Evolutionary conservation across 2,329 filamentous ascomycete species (phyloP).

Genomic region (Sarocladium kiliense): DNA sequence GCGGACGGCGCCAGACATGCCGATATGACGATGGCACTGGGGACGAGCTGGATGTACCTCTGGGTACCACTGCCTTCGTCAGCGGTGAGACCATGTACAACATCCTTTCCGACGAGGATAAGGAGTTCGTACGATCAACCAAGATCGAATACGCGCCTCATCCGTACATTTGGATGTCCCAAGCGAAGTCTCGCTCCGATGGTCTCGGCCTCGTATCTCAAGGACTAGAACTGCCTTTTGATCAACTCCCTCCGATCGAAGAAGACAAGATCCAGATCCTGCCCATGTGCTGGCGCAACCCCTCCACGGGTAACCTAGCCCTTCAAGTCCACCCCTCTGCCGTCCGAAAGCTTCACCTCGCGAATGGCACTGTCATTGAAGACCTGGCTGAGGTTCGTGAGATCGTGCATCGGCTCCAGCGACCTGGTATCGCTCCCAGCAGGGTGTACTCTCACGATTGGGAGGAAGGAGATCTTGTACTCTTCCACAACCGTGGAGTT

Average conservation of each 20-base stretch:
- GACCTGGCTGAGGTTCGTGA: slow-evolving; percentile 62
- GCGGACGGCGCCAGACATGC: slow-evolving; percentile 59
- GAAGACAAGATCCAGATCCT: slow-evolving; percentile 63
- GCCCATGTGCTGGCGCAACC: slow-evolving; percentile 75
- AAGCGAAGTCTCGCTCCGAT: slow-evolving; percentile 59
- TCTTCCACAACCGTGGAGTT: slow-evolving; percentile 75
- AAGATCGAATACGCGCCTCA: slow-evolving; percentile 72
- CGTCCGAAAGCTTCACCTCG: slow-evolving; percentile 61
- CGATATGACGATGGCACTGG: slow-evolving; percentile 68
- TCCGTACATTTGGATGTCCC: slow-evolving; percentile 78
- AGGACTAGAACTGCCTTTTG: slow-evolving; percentile 52
- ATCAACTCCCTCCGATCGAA: slow-evolving; percentile 61
- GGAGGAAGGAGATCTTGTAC: slow-evolving; percentile 69
- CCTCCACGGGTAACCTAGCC: slow-evolving; percentile 61
- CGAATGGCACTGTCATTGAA: slow-evolving; percentile 63
- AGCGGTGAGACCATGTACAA: slow-evolving; percentile 69
- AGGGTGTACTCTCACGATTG: slow-evolving; percentile 72
- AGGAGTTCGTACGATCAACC: slow-evolving; percentile 61
- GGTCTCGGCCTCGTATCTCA: slow-evolving; percentile 70
- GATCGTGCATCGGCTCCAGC: slow-evolving; percentile 63
- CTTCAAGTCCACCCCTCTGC: slow-evolving; percentile 72
- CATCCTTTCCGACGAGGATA: slow-evolving; percentile 57
- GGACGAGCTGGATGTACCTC: slow-evolving; percentile 61
- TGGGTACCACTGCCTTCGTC: slow-evolving; percentile 73
- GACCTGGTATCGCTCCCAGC: slow-evolving; percentile 64